Evolutionary conservation across 2,329 filamentous ascomycete species (phyloP), one percentile per base, ranked within the genome.

Genomic region (Hyphodiscus sp.): DNA sequence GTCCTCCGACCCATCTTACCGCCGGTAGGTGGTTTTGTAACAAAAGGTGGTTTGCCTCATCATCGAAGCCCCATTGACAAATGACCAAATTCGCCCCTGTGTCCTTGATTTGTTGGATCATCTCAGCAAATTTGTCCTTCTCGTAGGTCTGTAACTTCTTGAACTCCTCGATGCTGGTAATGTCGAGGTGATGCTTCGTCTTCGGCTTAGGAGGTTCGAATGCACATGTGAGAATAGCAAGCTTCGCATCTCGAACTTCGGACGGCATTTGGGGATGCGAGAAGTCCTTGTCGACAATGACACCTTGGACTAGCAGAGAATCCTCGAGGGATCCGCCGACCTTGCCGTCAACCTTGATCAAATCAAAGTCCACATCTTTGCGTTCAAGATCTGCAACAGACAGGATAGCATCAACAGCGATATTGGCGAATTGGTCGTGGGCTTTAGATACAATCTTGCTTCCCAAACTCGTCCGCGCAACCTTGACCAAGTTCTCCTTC

Each of bases 401-500:
- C 56, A 99, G 81, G 48, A 99, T 92, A 44, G 94, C 95, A 68
- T 99, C 94, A 45, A 99, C 91, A 51, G 94, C 94, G 67, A 99
- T 99, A 63, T 95, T 87, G 67, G 94, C 88, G 69, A 99, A 99
- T 70, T 97, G 92, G 72, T 97, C 92, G 74, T 99, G 94, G 43
- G 94, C 89, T 74, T 96, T 99, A 69, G 91, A 97, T 48, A 99
- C 94, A 69, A 99, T 99, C 78, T 99, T 99, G 80, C 90, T 96
- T 64, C 95, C 94, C 70, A 99, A 75, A 73, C 90, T 94, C 59
- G 94, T 99, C 74, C 90, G 91, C 55, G 94, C 94, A 33, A 97
- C 94, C 78, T 94, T 94, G 72, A 94, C 79, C 42, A 99, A 79
- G 75, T 97, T 96, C 64, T 83, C 76, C 53, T 86, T 95, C 65